A percentile compares a stretch with the other conserved stretches of the same genome.
Conservation (phyloP, 805 yeast genomes). For the Yamadazyma philogaea region DNA sequence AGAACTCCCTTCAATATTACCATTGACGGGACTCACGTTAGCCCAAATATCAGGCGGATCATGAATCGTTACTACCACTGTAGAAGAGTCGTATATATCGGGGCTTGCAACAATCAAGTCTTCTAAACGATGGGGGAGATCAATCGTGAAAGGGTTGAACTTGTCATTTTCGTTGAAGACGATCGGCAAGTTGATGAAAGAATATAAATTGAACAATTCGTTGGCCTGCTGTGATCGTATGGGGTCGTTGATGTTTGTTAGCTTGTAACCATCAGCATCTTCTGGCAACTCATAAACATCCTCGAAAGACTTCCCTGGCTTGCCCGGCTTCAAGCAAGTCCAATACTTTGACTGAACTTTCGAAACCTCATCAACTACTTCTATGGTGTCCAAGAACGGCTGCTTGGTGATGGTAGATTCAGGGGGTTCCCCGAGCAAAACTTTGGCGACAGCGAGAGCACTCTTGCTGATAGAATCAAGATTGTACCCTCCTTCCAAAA, state of each 20-base stretch:
- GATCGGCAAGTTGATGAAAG: conserved; percentile 69
- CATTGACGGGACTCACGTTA: conserved; percentile 72
- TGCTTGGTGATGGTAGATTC: conserved; percentile 61
- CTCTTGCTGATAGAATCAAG: conserved; percentile 85
- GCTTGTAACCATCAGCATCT: conserved; percentile 23
- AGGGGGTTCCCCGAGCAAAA: conserved; percentile 92
- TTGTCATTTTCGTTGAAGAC: conserved; percentile 24
- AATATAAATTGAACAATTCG: conserved; percentile 50
- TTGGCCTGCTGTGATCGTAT: conserved; percentile 68
- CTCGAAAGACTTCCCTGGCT: conserved; percentile 37
- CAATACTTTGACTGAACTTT: conserved; percentile 81
- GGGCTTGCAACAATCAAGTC: conserved; percentile 73
- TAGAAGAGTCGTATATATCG: conserved; percentile 58
- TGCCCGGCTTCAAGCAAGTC: conserved; percentile 77
- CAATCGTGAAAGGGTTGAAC: conserved; percentile 29
- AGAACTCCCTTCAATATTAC: conserved; percentile 67
- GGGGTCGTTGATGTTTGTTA: conserved; percentile 65
- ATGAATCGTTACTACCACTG: conserved; percentile 70
- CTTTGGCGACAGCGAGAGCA: conserved; percentile 90
- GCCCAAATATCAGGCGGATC: conserved; percentile 96
- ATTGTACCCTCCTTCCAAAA: conserved; percentile 95
- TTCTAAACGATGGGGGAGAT: conserved; percentile 49
- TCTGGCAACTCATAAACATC: conserved; percentile 38
- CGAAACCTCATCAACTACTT: conserved; percentile 76
- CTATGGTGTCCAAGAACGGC: conserved; percentile 76